Base-by-base conservation (phyloP, 495 filamentous ascomycete genomes). In the Tuber indicum region DNA sequence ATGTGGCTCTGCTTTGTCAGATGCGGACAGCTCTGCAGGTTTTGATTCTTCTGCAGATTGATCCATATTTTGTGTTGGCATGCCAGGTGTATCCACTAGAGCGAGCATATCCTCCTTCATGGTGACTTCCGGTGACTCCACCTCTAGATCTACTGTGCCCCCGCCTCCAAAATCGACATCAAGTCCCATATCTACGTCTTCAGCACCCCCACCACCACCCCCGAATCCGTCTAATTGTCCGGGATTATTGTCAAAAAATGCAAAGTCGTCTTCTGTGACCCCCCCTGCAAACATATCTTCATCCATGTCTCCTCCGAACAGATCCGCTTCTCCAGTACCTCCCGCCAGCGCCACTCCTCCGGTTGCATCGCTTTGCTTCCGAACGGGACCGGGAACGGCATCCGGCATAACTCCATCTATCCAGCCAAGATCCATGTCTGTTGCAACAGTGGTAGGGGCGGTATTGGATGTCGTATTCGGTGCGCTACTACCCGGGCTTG, bases 251-350 rank as follows among this genome's bases (percentile, higher is more conserved):
- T 84, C 82, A 77, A 84, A 84, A 72, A 84, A 84, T 41, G 76
- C 79, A 52, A 84, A 84, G 52, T 84, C 82, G 39, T 82, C 77
- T 19, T 84, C 82, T 5, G 82, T 84, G 44, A 84, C 78, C 9
- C 77, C 77, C 36, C 75, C 71, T 5, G 69, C 75, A 45, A 79
- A 79, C 71, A 83, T 81, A 75, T 83, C 82, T 58, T 83, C 81
- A n/a, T 83, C 81, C 81, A 83, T 80, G 45, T 77, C 78, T 3
- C 77, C 81, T 21, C 82, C 79, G 74, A 83, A 83, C 32, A 83
- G 58, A 72, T 81, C 82, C 1, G 82, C 74, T 32, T 81, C 79
- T 23, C 76, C 78, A 36, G 74, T 58, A 12, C 71, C 77, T 19
- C 73, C 58, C 14, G 78, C 78, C 0, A 80, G 73, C 16, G 73